Conservation (phyloP, 257 asterid species). For the Nicotiana tomentosiformis region DNA sequence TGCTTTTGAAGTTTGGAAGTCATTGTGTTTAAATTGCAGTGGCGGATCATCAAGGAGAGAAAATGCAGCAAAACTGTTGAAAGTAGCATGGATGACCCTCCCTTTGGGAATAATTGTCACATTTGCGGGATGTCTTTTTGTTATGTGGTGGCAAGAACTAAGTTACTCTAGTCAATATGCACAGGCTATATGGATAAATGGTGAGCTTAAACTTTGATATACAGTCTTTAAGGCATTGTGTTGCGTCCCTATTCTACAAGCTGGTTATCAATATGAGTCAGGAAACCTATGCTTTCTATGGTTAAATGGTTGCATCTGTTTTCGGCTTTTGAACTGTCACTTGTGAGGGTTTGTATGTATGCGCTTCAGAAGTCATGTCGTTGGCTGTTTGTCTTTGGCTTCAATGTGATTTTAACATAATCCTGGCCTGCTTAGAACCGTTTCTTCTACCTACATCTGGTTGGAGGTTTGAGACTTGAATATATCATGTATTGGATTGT, state of each 20-base stretch:
- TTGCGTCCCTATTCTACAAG: background rate
- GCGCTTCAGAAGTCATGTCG: background rate
- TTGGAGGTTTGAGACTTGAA: background rate
- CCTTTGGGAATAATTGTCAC: conserved; percentile 71
- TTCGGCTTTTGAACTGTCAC: background rate
- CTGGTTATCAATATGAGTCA: background rate
- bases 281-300: background rate
- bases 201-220: conserved; percentile 32
- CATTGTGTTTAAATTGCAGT: conserved; percentile 34
- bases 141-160: conserved; percentile 86
- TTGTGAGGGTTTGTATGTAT: background rate
- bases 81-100: conserved; percentile 83
- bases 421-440: background rate
- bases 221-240: background rate
- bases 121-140: conserved; percentile 47
- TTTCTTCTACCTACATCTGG: conserved; percentile 4
- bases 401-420: background rate
- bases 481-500: background rate
- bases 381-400: background rate
- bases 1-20: background rate
- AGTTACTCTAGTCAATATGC: conserved; percentile 69
- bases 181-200: conserved; percentile 77
- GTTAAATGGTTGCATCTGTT: background rate
- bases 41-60: conserved; percentile 50
- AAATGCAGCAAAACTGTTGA: conserved; percentile 65